Conservation (phyloP, 306 rosid species). For the Quercus wislizeni region DNA sequence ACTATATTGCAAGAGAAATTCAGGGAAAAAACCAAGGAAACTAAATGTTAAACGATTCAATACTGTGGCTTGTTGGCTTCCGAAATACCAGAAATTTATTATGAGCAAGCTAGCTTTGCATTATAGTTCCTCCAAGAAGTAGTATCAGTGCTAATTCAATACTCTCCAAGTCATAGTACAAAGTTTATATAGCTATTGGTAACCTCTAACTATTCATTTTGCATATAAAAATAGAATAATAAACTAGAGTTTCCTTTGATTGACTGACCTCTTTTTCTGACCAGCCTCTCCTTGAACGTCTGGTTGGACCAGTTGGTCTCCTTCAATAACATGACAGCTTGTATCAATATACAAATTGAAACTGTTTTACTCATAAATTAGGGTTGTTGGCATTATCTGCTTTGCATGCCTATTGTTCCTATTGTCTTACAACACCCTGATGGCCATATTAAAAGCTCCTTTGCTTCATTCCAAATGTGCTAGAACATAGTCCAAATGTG, state of each 20-base stretch:
- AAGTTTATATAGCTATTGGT: not conserved
- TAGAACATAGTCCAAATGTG: too few species aligned
- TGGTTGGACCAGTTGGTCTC: constrained; percentile 26
- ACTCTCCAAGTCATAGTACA: not conserved
- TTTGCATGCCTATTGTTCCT: too few species aligned
- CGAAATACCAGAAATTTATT: not conserved
- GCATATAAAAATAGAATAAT: not conserved
- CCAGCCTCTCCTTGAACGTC: constrained; percentile 44
- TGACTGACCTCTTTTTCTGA: constrained; percentile 49
- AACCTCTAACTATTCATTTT: not conserved
- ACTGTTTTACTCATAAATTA: too few species aligned
- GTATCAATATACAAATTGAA: not conserved
- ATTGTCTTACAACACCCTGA: too few species aligned
- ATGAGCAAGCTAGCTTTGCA: not conserved
- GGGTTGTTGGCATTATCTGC: too few species aligned
- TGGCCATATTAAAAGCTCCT: too few species aligned
- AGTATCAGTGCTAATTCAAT: not conserved
- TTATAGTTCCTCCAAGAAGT: not conserved
- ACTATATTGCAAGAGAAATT: too few species aligned
- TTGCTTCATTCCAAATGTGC: too few species aligned
- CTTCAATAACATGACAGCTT: constrained; percentile 22
- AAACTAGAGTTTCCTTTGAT: constrained; percentile 12
- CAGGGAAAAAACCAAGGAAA: too few species aligned
- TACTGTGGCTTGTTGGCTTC: too few species aligned
- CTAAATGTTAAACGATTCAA: too few species aligned